phyloP scores from a whole-genome alignment of 805 yeast species.

The Ogataea degrootiae region DNA sequence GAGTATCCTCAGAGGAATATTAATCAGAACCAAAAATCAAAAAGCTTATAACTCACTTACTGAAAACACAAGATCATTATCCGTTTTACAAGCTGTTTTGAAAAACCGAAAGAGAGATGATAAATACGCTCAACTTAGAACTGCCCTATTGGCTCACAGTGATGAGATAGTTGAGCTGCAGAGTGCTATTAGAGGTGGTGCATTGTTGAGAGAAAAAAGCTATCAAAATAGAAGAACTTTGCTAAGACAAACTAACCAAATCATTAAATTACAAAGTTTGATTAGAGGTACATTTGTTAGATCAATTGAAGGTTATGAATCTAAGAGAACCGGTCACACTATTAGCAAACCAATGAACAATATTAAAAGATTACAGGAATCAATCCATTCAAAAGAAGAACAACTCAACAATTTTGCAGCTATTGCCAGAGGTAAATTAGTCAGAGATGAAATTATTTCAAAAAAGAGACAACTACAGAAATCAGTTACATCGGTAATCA shows the following conservation, averaged over 20 bases:
- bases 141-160: constrained; percentile 15
- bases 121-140: constrained; percentile 12
- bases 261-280: constrained; percentile 36
- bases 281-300: constrained; percentile 38
- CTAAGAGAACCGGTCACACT: neutral
- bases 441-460: constrained; percentile 27
- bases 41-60: constrained; percentile 8
- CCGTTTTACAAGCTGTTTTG: constrained; percentile 37
- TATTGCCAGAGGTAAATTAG: constrained; percentile 37
- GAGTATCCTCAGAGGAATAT: constrained; percentile 46
- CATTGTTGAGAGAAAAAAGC: constrained; percentile 14
- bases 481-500: constrained; percentile 29
- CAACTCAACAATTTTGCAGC: constrained; percentile 37
- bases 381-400: constrained; percentile 36
- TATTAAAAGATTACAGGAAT: constrained; percentile 38
- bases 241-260: constrained; percentile 16
- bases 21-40: constrained; percentile 27
- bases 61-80: constrained; percentile 27
- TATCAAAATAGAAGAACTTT: constrained; percentile 16
- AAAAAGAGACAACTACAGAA: constrained; percentile 16
- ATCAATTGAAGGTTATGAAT: constrained; percentile 1
- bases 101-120: constrained; percentile 25
- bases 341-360: constrained; percentile 41
- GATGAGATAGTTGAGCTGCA: constrained; percentile 29
- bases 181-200: constrained; percentile 31